Evolutionary conservation across 2,329 filamentous ascomycete genomes (phyloP).

Genomic region (Venturiaceae sp.): DNA sequence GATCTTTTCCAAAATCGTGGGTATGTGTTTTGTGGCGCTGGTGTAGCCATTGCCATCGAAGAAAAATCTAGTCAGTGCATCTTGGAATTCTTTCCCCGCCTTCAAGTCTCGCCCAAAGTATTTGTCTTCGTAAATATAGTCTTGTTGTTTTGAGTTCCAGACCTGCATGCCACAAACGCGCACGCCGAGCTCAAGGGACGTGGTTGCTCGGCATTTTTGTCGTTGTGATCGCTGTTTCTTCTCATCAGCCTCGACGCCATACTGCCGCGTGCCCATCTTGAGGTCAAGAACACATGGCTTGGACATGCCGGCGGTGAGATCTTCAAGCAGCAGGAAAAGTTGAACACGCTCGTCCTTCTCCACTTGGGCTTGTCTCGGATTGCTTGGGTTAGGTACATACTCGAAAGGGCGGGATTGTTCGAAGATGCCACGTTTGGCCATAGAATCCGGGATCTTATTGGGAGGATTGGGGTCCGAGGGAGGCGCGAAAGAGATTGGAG

Average conservation of each 20-base stretch:
- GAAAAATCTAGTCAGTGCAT: slow-evolving; percentile 78
- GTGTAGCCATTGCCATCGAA: slow-evolving; percentile 78
- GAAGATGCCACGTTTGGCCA: slow-evolving; percentile 8
- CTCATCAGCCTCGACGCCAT: slow-evolving; percentile 80
- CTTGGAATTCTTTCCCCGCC: slow-evolving; percentile 79
- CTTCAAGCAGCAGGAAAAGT: slow-evolving; percentile 87
- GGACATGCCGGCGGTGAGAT: slow-evolving; percentile 93
- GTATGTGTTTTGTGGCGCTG: slow-evolving; percentile 79
- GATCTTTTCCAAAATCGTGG: slow-evolving; percentile 76
- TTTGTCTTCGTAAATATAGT: slow-evolving; percentile 95
- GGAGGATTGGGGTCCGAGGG: slow-evolving; percentile 5
- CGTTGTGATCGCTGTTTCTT: slow-evolving; percentile 92
- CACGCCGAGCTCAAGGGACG: slow-evolving; percentile 83
- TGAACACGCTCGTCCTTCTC: slow-evolving; percentile 59
- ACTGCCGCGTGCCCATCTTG: slow-evolving; percentile 98
- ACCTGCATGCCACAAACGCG: slow-evolving; percentile 93
- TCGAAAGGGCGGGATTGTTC: background rate
- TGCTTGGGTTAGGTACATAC: slow-evolving; percentile 18
- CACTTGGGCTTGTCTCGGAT: slow-evolving; percentile 35
- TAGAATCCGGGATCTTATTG: slow-evolving; percentile 24
- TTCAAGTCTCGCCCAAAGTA: slow-evolving; percentile 88
- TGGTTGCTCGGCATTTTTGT: slow-evolving; percentile 86
- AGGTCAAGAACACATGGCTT: slow-evolving; percentile 93
- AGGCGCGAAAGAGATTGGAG: background rate
- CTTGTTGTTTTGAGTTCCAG: slow-evolving; percentile 77